Conservation (phyloP, 176 grass and related monocot species). For the Miscanthus lutarioriparius region DNA sequence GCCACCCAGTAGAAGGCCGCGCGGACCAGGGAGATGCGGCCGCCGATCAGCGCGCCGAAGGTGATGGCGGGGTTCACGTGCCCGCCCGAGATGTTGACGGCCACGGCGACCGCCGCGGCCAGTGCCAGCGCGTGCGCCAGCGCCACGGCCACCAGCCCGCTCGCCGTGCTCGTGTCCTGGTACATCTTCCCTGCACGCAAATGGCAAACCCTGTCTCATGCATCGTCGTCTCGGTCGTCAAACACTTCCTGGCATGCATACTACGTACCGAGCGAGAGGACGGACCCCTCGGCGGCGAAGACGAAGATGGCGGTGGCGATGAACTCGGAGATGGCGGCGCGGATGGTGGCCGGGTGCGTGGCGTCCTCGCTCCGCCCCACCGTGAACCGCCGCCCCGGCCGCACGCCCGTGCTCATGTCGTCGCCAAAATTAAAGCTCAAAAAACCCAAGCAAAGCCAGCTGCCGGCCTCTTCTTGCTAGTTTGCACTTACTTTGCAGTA, state of each 20-base stretch:
- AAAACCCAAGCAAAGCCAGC: background rate
- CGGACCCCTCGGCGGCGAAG: slow-evolving; percentile 93
- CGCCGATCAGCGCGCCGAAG: slow-evolving; percentile 75
- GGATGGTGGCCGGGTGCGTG: slow-evolving; percentile 76
- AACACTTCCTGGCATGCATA: background rate
- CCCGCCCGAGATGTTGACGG: slow-evolving; percentile 80
- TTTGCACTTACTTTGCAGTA: no score
- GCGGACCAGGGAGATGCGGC: slow-evolving; percentile 67
- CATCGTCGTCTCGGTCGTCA: no score
- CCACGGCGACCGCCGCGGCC: slow-evolving; percentile 55
- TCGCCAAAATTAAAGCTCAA: background rate
- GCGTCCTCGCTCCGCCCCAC: slow-evolving; percentile 77
- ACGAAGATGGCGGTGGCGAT: slow-evolving; percentile 89
- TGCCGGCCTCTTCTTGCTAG: no score
- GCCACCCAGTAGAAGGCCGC: slow-evolving; percentile 76
- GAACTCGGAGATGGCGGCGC: slow-evolving; percentile 86
- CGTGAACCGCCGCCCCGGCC: slow-evolving; percentile 52
- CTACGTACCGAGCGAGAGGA: slow-evolving; percentile 76
- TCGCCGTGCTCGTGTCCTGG: slow-evolving; percentile 62
- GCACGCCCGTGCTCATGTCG: slow-evolving; percentile 37
- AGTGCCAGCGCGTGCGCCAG: slow-evolving; percentile 76
- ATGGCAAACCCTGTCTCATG: no score
- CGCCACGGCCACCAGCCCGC: slow-evolving; percentile 71
- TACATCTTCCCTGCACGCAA: slow-evolving; percentile 63
- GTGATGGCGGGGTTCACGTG: slow-evolving; percentile 93